phyloP scores from a whole-genome alignment of 2,329 filamentous ascomycete species.

The Tothia fuscella region DNA sequence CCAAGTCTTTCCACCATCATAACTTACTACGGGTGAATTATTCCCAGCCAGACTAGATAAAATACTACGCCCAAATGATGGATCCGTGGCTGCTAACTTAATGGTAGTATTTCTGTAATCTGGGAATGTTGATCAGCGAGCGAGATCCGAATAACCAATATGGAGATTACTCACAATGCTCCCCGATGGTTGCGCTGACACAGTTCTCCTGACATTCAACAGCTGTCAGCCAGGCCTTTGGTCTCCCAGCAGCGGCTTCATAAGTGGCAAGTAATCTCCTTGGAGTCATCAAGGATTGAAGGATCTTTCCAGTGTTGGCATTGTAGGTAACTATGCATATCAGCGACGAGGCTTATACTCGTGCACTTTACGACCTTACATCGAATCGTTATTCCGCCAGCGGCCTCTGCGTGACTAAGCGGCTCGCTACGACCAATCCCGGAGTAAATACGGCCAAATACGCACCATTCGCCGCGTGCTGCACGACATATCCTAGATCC shows the following conservation, averaged over 20 bases:
- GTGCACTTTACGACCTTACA: neutral
- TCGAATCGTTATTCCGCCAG: neutral
- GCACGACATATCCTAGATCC: neutral
- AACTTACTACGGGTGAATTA: neutral
- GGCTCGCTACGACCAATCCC: neutral
- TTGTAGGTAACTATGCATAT: neutral
- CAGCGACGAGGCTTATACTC: neutral
- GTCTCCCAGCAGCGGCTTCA: neutral
- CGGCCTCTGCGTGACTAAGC: neutral
- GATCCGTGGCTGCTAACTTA: neutral
- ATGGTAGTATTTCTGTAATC: conserved; percentile 1
- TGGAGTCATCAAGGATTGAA: neutral
- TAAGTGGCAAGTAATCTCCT: neutral
- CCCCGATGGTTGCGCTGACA: neutral
- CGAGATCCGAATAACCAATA: neutral
- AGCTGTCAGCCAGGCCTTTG: neutral
- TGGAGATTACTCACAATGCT: neutral
- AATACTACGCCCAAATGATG: neutral
- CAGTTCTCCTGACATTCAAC: conserved; percentile 2
- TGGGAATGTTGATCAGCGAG: neutral
- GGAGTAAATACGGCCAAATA: neutral
- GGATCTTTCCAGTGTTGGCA: neutral
- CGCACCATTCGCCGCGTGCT: neutral
- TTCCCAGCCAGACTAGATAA: conserved; percentile 1
- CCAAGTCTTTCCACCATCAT: conserved; percentile 2